phyloP scores from a whole-genome alignment of 805 yeast genomes.

The Alloascoidea hylecoeti region DNA sequence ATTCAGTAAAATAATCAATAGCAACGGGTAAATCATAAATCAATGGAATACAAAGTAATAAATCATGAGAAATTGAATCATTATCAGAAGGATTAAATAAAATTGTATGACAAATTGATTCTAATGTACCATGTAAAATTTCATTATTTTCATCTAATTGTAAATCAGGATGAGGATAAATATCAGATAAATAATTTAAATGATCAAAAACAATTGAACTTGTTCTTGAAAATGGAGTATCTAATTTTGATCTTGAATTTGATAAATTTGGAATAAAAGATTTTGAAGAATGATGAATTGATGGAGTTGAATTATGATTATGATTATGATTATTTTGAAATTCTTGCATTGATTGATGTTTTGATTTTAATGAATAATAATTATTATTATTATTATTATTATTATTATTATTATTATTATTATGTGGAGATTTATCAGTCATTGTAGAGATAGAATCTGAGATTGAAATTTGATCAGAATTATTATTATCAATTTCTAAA shows the following conservation, averaged over 20 bases:
- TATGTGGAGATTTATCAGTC: neutral
- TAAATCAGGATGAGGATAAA: constrained; percentile 45
- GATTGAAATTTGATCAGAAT: no score
- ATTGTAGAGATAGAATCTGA: neutral
- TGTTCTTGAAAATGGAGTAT: neutral
- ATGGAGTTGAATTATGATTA: neutral
- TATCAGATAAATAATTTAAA: neutral
- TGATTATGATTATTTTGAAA: neutral
- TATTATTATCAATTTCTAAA: no score
- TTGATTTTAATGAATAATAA: no score
- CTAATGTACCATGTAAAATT: constrained; percentile 41
- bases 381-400: neutral
- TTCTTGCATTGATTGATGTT: neutral
- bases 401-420: neutral
- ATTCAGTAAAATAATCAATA: constrained; percentile 29
- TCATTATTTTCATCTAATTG: constrained; percentile 33
- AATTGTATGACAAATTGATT: constrained; percentile 65
- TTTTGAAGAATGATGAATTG: neutral
- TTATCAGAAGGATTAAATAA: constrained; percentile 34
- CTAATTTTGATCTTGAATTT: neutral
- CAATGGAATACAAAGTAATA: constrained; percentile 40
- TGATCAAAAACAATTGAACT: no score
- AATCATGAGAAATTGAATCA: constrained; percentile 23
- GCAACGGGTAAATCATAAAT: constrained; percentile 31
- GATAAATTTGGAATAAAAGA: neutral